A percentile compares a stretch with the other conserved stretches of the same genome.
Evolutionary conservation across 2,329 filamentous ascomycete genomes (phyloP).

Genomic region (Herpotrichia juniperi): DNA sequence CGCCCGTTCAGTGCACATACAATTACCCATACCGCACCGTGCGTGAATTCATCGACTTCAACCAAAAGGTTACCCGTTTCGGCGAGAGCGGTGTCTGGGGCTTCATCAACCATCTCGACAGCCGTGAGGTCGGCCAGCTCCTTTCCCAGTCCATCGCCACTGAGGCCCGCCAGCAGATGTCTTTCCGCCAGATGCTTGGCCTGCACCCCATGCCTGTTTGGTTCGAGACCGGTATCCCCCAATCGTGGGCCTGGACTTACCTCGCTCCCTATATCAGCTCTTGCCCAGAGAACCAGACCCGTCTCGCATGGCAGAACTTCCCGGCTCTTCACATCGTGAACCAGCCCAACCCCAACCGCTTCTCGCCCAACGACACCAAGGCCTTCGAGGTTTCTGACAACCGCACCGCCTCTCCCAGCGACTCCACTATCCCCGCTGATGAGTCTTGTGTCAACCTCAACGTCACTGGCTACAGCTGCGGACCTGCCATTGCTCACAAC

Average conservation of each 20-base stretch:
- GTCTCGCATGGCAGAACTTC: conserved; percentile 85
- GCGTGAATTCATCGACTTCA: conserved; percentile 79
- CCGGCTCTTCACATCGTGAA: conserved; percentile 74
- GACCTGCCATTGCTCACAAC: conserved; percentile 71
- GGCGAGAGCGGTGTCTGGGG: conserved; percentile 82
- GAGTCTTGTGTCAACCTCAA: conserved; percentile 66
- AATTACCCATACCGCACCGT: conserved; percentile 77
- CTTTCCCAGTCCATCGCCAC: conserved; percentile 78
- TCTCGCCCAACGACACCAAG: conserved; percentile 66
- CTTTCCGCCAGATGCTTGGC: conserved; percentile 82
- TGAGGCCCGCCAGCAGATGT: conserved; percentile 82
- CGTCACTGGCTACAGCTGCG: conserved; percentile 62
- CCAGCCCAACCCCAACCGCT: conserved; percentile 74
- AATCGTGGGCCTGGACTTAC: conserved; percentile 84
- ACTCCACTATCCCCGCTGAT: conserved; percentile 50
- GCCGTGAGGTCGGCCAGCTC: conserved; percentile 74
- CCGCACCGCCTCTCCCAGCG: conserved; percentile 62
- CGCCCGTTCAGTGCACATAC: conserved; percentile 76
- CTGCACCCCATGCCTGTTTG: conserved; percentile 82
- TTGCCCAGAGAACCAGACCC: conserved; percentile 75
- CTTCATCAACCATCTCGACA: conserved; percentile 78
- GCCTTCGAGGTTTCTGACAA: conserved; percentile 69
- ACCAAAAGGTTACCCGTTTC: conserved; percentile 82
- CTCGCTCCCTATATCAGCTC: conserved; percentile 80
- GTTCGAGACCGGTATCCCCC: conserved; percentile 80